Percentiles rank a stretch among this genome's conserved stretches.
Conservation (phyloP, 2,329 filamentous ascomycete species). For the Exserohilum turcica region DNA sequence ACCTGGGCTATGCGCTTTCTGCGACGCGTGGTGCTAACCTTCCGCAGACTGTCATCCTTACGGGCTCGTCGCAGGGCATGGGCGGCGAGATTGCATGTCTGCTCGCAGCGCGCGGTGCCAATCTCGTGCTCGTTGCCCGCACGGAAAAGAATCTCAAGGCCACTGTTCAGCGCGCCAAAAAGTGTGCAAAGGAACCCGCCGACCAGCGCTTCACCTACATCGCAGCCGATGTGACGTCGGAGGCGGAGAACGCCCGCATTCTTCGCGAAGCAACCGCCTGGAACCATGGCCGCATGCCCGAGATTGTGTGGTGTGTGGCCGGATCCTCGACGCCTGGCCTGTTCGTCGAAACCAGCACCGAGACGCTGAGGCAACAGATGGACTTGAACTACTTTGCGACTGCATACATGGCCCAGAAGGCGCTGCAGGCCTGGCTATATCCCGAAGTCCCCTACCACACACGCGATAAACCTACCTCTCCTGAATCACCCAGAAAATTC, state of each 20-base stretch:
- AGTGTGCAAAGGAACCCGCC: conserved; percentile 66
- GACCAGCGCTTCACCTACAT: conserved; percentile 83
- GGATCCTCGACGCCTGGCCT: conserved; percentile 75
- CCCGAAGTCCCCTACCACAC: conserved; percentile 46
- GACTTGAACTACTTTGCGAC: conserved; percentile 90
- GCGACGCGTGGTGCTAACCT: not conserved
- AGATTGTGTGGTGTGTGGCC: conserved; percentile 91
- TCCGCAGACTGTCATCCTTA: conserved; percentile 81
- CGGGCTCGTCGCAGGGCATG: conserved; percentile 92
- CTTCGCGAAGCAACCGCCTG: conserved; percentile 74
- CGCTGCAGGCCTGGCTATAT: conserved; percentile 74
- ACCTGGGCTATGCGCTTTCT: not conserved
- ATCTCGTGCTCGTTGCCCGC: conserved; percentile 83
- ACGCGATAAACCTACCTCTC: conserved; percentile 18
- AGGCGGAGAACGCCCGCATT: conserved; percentile 71
- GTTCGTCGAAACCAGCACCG: conserved; percentile 74
- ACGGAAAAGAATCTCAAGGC: conserved; percentile 74
- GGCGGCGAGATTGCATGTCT: conserved; percentile 75
- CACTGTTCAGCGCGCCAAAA: conserved; percentile 69
- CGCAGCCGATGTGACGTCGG: conserved; percentile 76
- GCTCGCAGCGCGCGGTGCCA: conserved; percentile 81
- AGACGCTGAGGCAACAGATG: conserved; percentile 77
- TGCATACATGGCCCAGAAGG: conserved; percentile 82
- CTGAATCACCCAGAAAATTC: conserved; percentile 68
- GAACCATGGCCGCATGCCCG: conserved; percentile 75